Evolutionary conservation across 2,329 filamentous ascomycete genomes (phyloP).

Genomic region (Trichothecium roseum): DNA sequence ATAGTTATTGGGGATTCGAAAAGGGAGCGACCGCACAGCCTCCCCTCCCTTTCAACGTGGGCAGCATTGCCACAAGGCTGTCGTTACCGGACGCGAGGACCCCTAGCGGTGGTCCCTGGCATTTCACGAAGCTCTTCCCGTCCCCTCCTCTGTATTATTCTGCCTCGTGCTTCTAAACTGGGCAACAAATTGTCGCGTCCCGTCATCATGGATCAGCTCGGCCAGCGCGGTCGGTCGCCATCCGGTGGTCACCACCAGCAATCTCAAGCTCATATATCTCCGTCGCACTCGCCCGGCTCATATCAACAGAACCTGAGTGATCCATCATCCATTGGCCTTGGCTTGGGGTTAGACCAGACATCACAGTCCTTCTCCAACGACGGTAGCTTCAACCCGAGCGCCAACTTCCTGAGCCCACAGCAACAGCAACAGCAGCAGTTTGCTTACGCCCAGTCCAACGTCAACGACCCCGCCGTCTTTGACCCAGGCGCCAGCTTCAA

Average conservation of each 20-base stretch:
- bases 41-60: background rate
- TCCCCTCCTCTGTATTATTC: constrained; percentile 1
- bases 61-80: constrained; percentile 4
- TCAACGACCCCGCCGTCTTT: constrained; percentile 26
- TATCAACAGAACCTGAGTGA: constrained; percentile 31
- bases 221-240: constrained; percentile 46
- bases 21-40: constrained; percentile 3
- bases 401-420: constrained; percentile 28
- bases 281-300: constrained; percentile 51
- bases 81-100: background rate
- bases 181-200: constrained; percentile 1
- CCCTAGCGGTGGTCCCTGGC: background rate
- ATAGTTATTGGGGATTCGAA: too few relatives aligned
- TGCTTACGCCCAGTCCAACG: constrained; percentile 17
- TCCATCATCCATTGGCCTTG: constrained; percentile 40
- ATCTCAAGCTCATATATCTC: constrained; percentile 52
- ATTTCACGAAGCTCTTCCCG: background rate
- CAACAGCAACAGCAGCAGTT: constrained; percentile 21
- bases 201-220: constrained; percentile 29
- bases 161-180: constrained; percentile 2
- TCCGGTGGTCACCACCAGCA: constrained; percentile 48
- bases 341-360: constrained; percentile 46
- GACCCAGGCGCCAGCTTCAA: constrained; percentile 32
- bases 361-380: constrained; percentile 27
- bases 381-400: constrained; percentile 38